phyloP scores from a whole-genome alignment of 495 filamentous ascomycete species.

The Durotheca rogersii region DNA sequence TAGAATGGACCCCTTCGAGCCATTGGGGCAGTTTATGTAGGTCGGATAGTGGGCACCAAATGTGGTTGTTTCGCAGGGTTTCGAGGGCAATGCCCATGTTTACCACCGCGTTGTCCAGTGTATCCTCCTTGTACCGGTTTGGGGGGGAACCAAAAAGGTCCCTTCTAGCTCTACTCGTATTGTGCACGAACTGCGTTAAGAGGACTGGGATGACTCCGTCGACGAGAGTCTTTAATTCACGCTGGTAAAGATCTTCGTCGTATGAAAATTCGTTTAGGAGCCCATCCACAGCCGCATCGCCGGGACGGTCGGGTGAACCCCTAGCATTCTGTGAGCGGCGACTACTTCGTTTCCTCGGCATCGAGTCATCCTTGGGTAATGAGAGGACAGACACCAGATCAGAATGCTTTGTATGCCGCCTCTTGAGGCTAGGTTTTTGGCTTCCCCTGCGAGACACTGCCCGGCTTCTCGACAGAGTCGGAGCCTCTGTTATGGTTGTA shows the following conservation, averaged over 20 bases:
- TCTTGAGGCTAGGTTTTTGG: constrained; percentile 57
- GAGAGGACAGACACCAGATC: constrained; percentile 94
- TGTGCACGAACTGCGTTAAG: constrained; percentile 75
- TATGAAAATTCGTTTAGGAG: constrained; percentile 76
- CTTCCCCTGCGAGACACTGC: constrained; percentile 44
- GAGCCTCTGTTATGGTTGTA: constrained; percentile 51
- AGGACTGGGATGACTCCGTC: constrained; percentile 96
- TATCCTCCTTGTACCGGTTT: constrained; percentile 36
- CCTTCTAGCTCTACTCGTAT: constrained; percentile 64
- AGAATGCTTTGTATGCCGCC: constrained; percentile 84
- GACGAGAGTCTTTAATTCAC: constrained; percentile 89
- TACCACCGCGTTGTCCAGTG: constrained; percentile 80
- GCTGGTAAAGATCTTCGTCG: constrained; percentile 88
- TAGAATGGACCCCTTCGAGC: constrained; percentile 71
- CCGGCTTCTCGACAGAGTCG: constrained; percentile 40
- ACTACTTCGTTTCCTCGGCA: constrained; percentile 52
- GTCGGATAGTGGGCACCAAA: constrained; percentile 64
- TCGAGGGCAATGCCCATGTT: constrained; percentile 93
- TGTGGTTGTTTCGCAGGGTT: constrained; percentile 76
- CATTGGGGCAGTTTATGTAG: constrained; percentile 70
- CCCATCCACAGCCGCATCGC: constrained; percentile 66
- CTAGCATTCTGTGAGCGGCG: constrained; percentile 72
- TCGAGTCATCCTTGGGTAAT: constrained; percentile 60
- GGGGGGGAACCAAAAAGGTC: constrained; percentile 57
- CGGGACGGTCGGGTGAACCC: constrained; percentile 63